Evolutionary conservation across 306 rosid genomes (phyloP).

Genomic region (Leucaena leucocephala): DNA sequence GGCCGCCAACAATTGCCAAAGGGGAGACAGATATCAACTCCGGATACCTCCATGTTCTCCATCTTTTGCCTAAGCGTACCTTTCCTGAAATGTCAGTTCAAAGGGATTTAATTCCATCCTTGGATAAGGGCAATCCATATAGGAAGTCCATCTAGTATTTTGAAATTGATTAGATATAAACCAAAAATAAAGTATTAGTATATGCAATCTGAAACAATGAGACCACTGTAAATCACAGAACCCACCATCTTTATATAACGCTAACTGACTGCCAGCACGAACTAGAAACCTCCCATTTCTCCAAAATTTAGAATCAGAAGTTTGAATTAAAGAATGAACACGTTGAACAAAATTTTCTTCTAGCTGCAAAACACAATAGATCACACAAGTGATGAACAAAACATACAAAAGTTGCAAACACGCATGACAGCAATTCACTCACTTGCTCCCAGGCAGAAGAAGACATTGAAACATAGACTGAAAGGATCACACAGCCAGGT

Average conservation of each 20-base stretch:
- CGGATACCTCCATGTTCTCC: slow-evolving; percentile 78
- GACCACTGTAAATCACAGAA: slow-evolving; percentile 23
- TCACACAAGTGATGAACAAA: slow-evolving; percentile 41
- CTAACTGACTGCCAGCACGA: slow-evolving; percentile 71
- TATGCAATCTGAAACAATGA: slow-evolving; percentile 7
- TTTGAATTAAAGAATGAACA: slow-evolving; percentile 61
- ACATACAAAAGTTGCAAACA: slow-evolving; percentile 5
- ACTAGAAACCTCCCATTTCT: slow-evolving; percentile 88
- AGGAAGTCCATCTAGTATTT: background rate
- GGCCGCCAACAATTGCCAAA: slow-evolving; percentile 80
- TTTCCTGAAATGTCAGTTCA: slow-evolving; percentile 63
- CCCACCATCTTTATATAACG: slow-evolving; percentile 86
- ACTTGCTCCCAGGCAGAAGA: slow-evolving; percentile 80
- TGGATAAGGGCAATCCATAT: slow-evolving; percentile 20
- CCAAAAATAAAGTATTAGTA: slow-evolving; percentile 17
- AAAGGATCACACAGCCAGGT: slow-evolving; percentile 90
- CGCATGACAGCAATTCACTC: slow-evolving; percentile 45
- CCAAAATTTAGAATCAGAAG: slow-evolving; percentile 74
- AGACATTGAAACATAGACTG: slow-evolving; percentile 78
- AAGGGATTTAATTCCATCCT: slow-evolving; percentile 29
- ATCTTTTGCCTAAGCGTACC: slow-evolving; percentile 61
- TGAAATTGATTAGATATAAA: background rate
- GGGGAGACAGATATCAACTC: slow-evolving; percentile 86
- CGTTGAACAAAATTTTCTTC: slow-evolving; percentile 71
- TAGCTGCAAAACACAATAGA: slow-evolving; percentile 54